A percentile compares a stretch with the other conserved stretches of the same genome.
phyloP scores from a whole-genome alignment of 2,329 filamentous ascomycete species.

The Eutypella sp. region DNA sequence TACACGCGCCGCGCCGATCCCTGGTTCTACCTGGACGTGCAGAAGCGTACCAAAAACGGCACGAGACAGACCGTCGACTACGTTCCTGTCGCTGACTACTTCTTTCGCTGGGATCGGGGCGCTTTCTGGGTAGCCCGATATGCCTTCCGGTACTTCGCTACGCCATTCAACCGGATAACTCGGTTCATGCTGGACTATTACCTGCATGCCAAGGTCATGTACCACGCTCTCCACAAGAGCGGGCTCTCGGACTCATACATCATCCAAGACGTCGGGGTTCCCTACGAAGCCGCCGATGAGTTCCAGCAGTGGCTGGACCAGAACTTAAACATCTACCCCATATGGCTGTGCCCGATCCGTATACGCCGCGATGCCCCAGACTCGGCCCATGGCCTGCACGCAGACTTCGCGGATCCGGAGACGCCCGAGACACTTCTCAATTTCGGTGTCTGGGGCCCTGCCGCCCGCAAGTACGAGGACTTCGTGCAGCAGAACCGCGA shows the following conservation, averaged over 20 bases:
- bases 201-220: constrained; percentile 60
- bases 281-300: constrained; percentile 35
- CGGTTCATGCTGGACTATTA: constrained; percentile 57
- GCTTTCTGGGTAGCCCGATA: constrained; percentile 63
- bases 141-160: constrained; percentile 59
- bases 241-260: constrained; percentile 56
- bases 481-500: constrained; percentile 53
- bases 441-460: constrained; percentile 58
- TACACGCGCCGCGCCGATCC: constrained; percentile 59
- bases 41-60: constrained; percentile 30
- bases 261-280: constrained; percentile 58
- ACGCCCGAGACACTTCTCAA: constrained; percentile 45
- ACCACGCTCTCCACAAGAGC: constrained; percentile 59
- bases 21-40: constrained; percentile 70
- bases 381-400: constrained; percentile 42
- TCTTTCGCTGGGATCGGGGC: constrained; percentile 67
- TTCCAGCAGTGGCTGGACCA: constrained; percentile 45
- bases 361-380: constrained; percentile 37
- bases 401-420: constrained; percentile 36
- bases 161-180: constrained; percentile 60
- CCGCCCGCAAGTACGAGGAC: constrained; percentile 34
- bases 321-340: constrained; percentile 43
- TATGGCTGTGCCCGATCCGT: constrained; percentile 52
- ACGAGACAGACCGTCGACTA: constrained; percentile 40
- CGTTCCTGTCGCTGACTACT: constrained; percentile 60